Evolutionary conservation across 306 rosid species (phyloP).

Genomic region (Senna tora): DNA sequence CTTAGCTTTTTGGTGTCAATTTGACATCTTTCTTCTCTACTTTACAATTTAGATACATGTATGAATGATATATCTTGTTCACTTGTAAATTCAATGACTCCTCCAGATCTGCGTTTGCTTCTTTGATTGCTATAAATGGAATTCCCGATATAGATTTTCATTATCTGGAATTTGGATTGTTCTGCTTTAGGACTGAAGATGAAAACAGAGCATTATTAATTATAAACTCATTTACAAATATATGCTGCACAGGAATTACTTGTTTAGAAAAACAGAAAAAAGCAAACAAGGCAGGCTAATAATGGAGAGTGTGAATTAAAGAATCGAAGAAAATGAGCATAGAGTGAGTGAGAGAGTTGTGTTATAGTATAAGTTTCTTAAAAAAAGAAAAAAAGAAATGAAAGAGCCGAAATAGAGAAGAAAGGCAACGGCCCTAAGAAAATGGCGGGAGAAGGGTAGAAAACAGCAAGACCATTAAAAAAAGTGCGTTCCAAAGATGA

Average conservation of each 20-base stretch:
- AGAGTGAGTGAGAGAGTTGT: neutral
- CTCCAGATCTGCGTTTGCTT: neutral
- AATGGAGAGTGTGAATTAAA: neutral
- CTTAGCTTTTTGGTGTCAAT: neutral
- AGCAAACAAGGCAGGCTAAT: neutral
- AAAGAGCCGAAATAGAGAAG: too few species aligned
- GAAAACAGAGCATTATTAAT: neutral
- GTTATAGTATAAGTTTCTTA: too few species aligned
- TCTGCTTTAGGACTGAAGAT: neutral
- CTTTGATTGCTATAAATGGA: neutral
- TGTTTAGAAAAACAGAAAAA: too few species aligned
- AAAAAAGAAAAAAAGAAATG: too few species aligned
- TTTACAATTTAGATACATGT: neutral
- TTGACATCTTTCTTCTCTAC: neutral
- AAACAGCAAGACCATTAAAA: neutral
- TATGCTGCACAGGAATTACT: neutral
- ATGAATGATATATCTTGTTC: neutral
- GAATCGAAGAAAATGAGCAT: neutral
- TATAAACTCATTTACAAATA: too few species aligned
- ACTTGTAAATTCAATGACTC: neutral
- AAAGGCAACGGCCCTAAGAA: slow-evolving; percentile 51
- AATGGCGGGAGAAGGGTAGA: slow-evolving; percentile 61
- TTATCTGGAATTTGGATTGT: neutral
- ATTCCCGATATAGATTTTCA: neutral
- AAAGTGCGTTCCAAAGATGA: slow-evolving; percentile 22